A percentile compares a stretch with the other conserved stretches of the same genome.
Conservation (phyloP, 2,329 filamentous ascomycete species). For the Intubia oerlemansii region DNA sequence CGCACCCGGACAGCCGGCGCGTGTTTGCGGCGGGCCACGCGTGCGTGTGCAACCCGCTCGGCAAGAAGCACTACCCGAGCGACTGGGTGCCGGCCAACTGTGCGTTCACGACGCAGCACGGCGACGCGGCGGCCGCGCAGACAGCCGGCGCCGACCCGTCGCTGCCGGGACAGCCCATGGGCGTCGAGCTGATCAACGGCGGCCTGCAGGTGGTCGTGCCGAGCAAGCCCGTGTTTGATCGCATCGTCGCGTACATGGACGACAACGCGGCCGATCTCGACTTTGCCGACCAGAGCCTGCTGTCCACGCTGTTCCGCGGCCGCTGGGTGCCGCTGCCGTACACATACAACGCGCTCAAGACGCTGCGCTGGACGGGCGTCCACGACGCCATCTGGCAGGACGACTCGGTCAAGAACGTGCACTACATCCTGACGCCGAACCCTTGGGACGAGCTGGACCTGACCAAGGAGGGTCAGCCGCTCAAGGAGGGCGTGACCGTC, state of each 20-base stretch:
- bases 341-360: constrained; percentile 41
- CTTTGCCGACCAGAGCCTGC: constrained; percentile 38
- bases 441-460: constrained; percentile 33
- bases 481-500: constrained; percentile 7
- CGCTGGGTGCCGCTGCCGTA: constrained; percentile 38
- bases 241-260: constrained; percentile 30
- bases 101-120: constrained; percentile 26
- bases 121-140: constrained; percentile 23
- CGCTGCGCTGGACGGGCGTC: constrained; percentile 24
- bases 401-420: constrained; percentile 35
- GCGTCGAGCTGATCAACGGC: constrained; percentile 31
- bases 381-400: constrained; percentile 36
- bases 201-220: constrained; percentile 37
- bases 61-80: constrained; percentile 56
- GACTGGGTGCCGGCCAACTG: constrained; percentile 41
- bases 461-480: constrained; percentile 18
- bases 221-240: constrained; percentile 21
- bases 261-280: constrained; percentile 22
- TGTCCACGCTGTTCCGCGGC: constrained; percentile 30
- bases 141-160: constrained; percentile 20
- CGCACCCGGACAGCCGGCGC: constrained; percentile 20
- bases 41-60: constrained; percentile 67
- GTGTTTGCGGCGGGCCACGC: constrained; percentile 74
- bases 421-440: constrained; percentile 37
- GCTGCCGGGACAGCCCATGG: constrained; percentile 12